A percentile compares a stretch with the other conserved stretches of the same genome.
phyloP scores from a whole-genome alignment of 78 protist species.

The Tieghemostelium lacteum region DNA sequence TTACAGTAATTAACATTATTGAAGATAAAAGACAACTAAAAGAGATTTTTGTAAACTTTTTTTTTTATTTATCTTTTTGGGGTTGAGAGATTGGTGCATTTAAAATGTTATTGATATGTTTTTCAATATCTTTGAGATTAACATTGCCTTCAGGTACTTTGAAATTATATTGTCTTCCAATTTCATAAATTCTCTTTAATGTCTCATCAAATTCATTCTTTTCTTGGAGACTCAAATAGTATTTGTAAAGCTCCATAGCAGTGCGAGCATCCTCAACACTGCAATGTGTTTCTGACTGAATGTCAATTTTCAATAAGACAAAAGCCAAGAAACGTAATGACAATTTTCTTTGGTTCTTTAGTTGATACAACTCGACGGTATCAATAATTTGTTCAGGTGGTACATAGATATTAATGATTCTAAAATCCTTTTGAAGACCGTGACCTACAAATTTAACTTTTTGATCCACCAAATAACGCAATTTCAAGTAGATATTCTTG shows the following conservation, averaged over 20 bases:
- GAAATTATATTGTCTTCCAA: slow-evolving; percentile 75
- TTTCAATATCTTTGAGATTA: too few species aligned
- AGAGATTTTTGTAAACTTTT: too few species aligned
- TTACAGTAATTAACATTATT: too few species aligned
- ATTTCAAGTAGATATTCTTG: slow-evolving; percentile 86
- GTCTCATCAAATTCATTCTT: slow-evolving; percentile 84
- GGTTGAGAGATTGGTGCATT: too few species aligned
- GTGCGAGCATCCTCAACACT: slow-evolving; percentile 90
- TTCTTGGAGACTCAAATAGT: slow-evolving; percentile 46
- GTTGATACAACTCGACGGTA: slow-evolving; percentile 90
- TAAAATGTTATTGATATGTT: too few species aligned
- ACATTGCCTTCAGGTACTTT: slow-evolving; percentile 59
- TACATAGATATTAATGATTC: slow-evolving; percentile 87
- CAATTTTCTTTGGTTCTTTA: slow-evolving; percentile 85
- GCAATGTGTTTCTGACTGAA: slow-evolving; percentile 91
- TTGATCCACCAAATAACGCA: slow-evolving; percentile 86
- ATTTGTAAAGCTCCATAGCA: slow-evolving; percentile 87
- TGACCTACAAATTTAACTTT: slow-evolving; percentile 92
- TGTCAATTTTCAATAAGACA: slow-evolving; percentile 77
- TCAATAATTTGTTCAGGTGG: slow-evolving; percentile 92
- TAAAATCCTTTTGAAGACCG: slow-evolving; percentile 90
- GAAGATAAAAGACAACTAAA: too few species aligned
- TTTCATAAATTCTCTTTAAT: slow-evolving; percentile 80
- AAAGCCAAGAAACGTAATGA: slow-evolving; percentile 87
- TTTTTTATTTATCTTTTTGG: too few species aligned